Conservation (phyloP, 192 early-diverging fungal species). For the Umbelopsis ramanniana region DNA sequence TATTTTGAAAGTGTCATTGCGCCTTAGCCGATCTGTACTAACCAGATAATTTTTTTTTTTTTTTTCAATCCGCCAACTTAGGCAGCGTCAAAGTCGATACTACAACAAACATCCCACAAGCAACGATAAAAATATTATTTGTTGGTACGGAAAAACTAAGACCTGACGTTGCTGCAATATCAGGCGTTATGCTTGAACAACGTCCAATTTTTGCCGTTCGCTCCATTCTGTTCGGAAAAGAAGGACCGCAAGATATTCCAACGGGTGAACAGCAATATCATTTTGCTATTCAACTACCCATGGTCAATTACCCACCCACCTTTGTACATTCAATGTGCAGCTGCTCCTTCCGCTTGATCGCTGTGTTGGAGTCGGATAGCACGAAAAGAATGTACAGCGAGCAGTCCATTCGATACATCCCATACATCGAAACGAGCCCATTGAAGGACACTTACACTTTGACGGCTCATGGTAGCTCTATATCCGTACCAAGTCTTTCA, state of each 20-base stretch:
- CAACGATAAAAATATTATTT: background rate
- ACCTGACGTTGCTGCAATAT: slow-evolving; percentile 5
- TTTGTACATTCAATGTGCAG: background rate
- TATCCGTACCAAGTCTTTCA: slow-evolving; percentile 2
- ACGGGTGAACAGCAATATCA: slow-evolving; percentile 28
- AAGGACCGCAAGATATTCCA: background rate
- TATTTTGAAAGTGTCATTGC: background rate
- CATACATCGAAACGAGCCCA: background rate
- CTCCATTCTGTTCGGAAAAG: background rate
- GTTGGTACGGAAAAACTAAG: slow-evolving; percentile 1
- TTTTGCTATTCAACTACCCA: slow-evolving; percentile 39
- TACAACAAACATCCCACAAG: background rate
- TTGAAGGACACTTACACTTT: background rate
- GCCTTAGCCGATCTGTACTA: too few species aligned
- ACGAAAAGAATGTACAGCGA: background rate
- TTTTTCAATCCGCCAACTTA: background rate
- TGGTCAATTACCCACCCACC: slow-evolving; percentile 37
- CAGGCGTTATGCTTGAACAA: background rate
- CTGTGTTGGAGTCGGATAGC: background rate
- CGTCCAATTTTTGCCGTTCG: background rate
- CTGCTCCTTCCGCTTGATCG: background rate
- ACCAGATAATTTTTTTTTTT: background rate
- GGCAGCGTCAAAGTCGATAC: background rate
- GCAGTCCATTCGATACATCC: background rate
- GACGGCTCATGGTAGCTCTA: background rate